A percentile compares a stretch with the other conserved stretches of the same genome.
Evolutionary conservation across 2,329 filamentous ascomycete genomes (phyloP).

Genomic region (Tolypocladium guangdongense): DNA sequence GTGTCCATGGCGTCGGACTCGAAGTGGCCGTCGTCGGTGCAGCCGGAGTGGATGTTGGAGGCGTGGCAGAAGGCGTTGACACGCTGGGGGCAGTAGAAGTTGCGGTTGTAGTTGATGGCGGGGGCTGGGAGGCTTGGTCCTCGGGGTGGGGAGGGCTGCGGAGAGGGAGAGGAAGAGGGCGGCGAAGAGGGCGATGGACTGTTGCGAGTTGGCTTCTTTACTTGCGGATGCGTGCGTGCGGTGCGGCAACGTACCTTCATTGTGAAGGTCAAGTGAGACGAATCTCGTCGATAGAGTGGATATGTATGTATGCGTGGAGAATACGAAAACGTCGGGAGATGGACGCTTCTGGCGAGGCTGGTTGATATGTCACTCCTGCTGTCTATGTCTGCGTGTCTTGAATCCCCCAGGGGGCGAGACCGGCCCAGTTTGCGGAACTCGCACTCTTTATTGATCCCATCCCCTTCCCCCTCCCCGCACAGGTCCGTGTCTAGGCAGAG

Average conservation of each 20-base stretch:
- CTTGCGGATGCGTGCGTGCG: too few species aligned
- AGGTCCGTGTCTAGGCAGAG: neutral
- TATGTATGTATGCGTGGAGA: neutral
- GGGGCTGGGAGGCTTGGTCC: conserved; percentile 1
- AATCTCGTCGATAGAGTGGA: neutral
- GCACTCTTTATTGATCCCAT: too few species aligned
- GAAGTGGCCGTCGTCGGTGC: conserved; percentile 7
- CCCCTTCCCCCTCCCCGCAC: too few species aligned
- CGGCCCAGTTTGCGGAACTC: too few species aligned
- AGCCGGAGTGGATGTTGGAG: conserved; percentile 9
- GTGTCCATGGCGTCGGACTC: conserved; percentile 7
- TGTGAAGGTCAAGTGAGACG: too few species aligned
- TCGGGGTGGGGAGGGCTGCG: conserved; percentile 2
- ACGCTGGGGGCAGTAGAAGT: conserved; percentile 6
- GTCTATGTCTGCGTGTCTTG: too few species aligned
- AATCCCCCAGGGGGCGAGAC: too few species aligned
- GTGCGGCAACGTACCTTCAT: too few species aligned
- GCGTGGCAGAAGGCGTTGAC: conserved; percentile 10
- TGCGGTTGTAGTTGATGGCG: conserved; percentile 3
- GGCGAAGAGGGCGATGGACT: conserved; percentile 1
- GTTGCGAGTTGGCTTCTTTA: neutral
- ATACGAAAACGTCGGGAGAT: neutral
- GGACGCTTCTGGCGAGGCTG: neutral
- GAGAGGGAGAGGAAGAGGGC: conserved; percentile 2
- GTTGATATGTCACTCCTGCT: too few species aligned